Evolutionary conservation across 2,329 filamentous ascomycete genomes (phyloP).

Genomic region (Bipolaris oryzae): DNA sequence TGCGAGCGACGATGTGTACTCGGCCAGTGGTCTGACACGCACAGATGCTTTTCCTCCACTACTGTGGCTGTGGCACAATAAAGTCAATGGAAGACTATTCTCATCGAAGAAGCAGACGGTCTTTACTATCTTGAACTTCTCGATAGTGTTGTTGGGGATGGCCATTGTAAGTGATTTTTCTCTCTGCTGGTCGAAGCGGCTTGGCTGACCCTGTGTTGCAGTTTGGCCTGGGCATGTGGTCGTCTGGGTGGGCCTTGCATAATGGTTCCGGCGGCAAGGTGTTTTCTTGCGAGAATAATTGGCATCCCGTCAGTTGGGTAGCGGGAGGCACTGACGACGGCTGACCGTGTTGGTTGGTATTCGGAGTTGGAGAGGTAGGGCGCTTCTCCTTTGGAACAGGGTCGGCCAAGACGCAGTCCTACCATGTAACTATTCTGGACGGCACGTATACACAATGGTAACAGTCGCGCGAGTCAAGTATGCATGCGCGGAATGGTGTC

Average conservation of each 20-base stretch:
- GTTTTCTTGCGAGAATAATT: constrained; percentile 42
- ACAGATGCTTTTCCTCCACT: constrained; percentile 51
- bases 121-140: constrained; percentile 53
- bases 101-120: constrained; percentile 50
- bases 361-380: not conserved
- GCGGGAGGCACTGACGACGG: constrained; percentile 7
- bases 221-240: constrained; percentile 40
- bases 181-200: not conserved
- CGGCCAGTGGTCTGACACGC: constrained; percentile 1
- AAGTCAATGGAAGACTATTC: constrained; percentile 45
- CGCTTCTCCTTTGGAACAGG: not conserved
- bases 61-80: constrained; percentile 58
- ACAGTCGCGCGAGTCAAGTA: not conserved
- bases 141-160: constrained; percentile 49
- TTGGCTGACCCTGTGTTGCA: constrained; percentile 10
- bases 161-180: constrained; percentile 30
- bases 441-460: not conserved
- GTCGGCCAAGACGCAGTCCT: not conserved
- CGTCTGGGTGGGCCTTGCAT: constrained; percentile 32
- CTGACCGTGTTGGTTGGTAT: not conserved
- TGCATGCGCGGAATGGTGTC: not conserved
- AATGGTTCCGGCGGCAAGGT: constrained; percentile 32
- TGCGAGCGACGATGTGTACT: not conserved
- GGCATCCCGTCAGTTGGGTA: constrained; percentile 28
- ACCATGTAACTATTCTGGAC: not conserved